Conservation (phyloP, 140 eudicot species). For the Flaveria floridana region DNA sequence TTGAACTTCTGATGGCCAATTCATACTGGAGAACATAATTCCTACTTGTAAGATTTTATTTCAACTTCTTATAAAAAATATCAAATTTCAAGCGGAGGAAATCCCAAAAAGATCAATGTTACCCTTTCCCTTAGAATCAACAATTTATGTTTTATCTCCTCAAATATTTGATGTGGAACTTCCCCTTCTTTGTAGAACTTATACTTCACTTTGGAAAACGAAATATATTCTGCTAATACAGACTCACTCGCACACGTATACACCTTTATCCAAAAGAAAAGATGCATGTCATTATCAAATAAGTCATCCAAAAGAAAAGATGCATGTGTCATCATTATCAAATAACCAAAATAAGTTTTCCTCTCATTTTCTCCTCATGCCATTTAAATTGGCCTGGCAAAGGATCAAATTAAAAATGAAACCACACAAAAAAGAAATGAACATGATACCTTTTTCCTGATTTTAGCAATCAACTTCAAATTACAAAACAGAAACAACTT, state of each 20-base stretch:
- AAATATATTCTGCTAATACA: conserved; percentile 49
- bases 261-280: conserved; percentile 40
- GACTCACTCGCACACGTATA: conserved; percentile 68
- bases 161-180: conserved; percentile 26
- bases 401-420: not conserved
- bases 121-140: conserved; percentile 48
- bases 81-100: not conserved
- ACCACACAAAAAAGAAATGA: not conserved
- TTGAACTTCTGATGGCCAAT: conserved; percentile 19
- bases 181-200: conserved; percentile 41
- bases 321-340: not conserved
- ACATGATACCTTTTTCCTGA: not conserved
- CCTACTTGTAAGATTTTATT: not conserved
- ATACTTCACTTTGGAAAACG: conserved; percentile 49
- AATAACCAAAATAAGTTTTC: conserved; percentile 4
- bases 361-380: not conserved
- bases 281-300: conserved; percentile 7
- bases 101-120: conserved; percentile 1
- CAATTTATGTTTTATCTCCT: conserved; percentile 27
- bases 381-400: not conserved
- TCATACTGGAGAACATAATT: conserved; percentile 41
- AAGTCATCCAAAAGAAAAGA: conserved; percentile 31
- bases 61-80: not conserved
- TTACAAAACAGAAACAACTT: not conserved
- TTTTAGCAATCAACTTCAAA: not conserved